Conservation (phyloP, 345 rosid species). For the Turritis glabra region DNA sequence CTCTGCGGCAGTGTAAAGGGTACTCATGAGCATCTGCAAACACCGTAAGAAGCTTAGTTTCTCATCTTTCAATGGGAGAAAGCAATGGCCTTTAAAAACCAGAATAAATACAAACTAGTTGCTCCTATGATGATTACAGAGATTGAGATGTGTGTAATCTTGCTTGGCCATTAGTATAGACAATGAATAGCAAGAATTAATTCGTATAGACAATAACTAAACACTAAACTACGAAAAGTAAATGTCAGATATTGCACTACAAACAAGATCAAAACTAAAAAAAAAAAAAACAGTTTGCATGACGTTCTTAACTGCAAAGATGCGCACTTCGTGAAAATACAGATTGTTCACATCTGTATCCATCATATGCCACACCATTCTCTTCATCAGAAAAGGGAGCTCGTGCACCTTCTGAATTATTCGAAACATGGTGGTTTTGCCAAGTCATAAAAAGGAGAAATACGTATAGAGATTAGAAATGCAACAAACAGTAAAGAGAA, state of each 20-base stretch:
- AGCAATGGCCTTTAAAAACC: background rate
- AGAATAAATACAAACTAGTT: background rate
- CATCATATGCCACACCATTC: conserved; percentile 62
- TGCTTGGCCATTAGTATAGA: background rate
- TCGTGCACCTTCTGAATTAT: conserved; percentile 59
- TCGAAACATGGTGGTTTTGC: conserved; percentile 17
- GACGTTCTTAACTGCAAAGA: conserved; percentile 67
- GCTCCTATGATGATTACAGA: background rate
- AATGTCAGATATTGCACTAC: background rate
- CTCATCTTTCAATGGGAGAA: background rate
- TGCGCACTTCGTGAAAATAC: conserved; percentile 61
- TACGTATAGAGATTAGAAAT: background rate
- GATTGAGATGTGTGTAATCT: conserved; percentile 4
- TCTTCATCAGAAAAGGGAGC: conserved; percentile 71
- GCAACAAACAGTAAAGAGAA: background rate
- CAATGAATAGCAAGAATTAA: background rate
- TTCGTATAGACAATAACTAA: background rate
- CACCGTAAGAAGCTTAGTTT: conserved; percentile 13
- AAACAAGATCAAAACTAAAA: background rate
- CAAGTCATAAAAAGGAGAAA: conserved; percentile 9
- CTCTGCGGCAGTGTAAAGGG: conserved; percentile 63
- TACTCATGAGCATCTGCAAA: conserved; percentile 64
- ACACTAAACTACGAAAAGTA: background rate
- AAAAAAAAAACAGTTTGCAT: background rate
- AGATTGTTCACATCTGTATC: conserved; percentile 67